Evolutionary conservation across 2,329 filamentous ascomycete genomes (phyloP).

Genomic region (Xylaria sp.): DNA sequence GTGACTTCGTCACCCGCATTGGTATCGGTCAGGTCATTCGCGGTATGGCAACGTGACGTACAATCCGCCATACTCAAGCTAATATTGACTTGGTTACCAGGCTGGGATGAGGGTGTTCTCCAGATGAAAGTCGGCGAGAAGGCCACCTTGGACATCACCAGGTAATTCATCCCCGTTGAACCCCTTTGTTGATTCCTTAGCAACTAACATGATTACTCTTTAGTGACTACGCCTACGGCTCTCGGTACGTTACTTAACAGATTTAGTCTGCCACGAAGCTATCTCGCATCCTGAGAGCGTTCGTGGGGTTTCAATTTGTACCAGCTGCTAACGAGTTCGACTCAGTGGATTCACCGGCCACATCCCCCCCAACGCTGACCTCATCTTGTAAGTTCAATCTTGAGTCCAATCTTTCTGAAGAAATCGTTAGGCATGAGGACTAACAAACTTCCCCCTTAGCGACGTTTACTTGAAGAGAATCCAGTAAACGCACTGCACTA

Average conservation of each 20-base stretch:
- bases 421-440: background rate
- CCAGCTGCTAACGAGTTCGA: constrained; percentile 3
- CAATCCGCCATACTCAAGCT: background rate
- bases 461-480: constrained; percentile 29
- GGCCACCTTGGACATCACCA: constrained; percentile 74
- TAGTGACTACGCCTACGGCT: constrained; percentile 33
- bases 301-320: background rate
- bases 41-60: constrained; percentile 49
- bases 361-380: constrained; percentile 30
- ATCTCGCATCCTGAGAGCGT: background rate
- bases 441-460: constrained; percentile 15
- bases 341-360: constrained; percentile 22
- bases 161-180: constrained; percentile 38
- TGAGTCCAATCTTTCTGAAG: background rate
- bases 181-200: background rate
- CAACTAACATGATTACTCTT: constrained; percentile 15
- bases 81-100: constrained; percentile 37
- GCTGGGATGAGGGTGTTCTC: constrained; percentile 79
- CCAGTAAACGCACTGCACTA: constrained; percentile 18
- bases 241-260: constrained; percentile 26
- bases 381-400: constrained; percentile 31
- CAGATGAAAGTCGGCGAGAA: constrained; percentile 90
- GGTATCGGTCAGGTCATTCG: constrained; percentile 80
- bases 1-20: constrained; percentile 71
- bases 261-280: background rate